Base-by-base conservation (phyloP, 2,329 filamentous ascomycete genomes). In the Chaetoscypha palmicola region DNA sequence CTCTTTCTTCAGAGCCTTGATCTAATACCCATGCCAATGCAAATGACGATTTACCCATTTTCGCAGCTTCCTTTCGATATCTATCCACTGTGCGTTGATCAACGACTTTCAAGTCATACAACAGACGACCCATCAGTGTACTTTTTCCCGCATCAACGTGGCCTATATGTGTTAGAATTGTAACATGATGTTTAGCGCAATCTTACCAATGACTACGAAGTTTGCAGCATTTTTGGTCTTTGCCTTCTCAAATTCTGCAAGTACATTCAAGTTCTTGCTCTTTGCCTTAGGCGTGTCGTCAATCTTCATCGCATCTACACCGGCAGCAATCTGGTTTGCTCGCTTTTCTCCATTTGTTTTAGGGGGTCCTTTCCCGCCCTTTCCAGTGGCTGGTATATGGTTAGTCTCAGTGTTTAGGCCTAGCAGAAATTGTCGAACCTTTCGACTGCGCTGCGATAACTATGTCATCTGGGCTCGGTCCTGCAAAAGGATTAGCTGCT, bases 111-210 rank as follows among this genome's bases (percentile, higher is more conserved):
- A 95, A 75, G 56, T 98, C 92, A 32, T 91, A 81, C 4, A 98
- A 70, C 21, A 98, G 66, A n/a, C 92, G 81, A 0, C 91, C 92
- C 91, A 98, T 97, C 28, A 98, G 74, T 4, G 92, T 98, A 62
- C 89, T 96, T 66, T 98, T 98, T 41, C 92, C 92, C 41, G 94
- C 91, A 64, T 98, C 92, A 43, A 98, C 92, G 62, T 98, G 92
- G 11, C 92, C 89, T 88, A 61, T 44, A 3, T 49, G 16, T 24
- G 30, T 55, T 41, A 48, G 42, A 22, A 42, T 19, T 22, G 4
- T n/a, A 20, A 30, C 1, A 5, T 1, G 17, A 38, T 16, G 2
- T 14, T 3, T 26, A 16, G 4, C 9, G 17, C 3, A 9, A 33
- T 32, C 40, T 20, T 69, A 90, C 86, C 89, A 55, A 95, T 89